Base-by-base conservation (phyloP, 805 yeast genomes). In the Candida jianshihensis region DNA sequence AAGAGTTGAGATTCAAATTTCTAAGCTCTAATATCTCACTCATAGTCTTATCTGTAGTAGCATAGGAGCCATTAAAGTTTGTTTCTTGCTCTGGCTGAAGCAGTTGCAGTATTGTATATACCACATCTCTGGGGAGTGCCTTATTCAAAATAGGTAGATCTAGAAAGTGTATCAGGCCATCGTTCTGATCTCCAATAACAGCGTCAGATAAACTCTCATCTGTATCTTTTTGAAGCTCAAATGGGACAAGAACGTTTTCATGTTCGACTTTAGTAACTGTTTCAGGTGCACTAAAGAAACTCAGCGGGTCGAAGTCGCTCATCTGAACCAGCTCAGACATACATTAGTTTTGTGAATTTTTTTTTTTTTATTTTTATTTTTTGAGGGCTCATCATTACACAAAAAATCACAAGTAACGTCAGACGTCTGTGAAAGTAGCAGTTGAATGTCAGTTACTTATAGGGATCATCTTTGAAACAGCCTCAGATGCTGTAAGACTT, bases 91-190 rank as follows among this genome's bases (percentile, higher is more conserved):
- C 66, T 0, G 75, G 76, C 5, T 70, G 54, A 26, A 82, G 54
- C 3, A 81, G 57, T 30, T 61, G 54, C 4, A 83, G 54, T 1
- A 79, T 47, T 2, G 69, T 54, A 3, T 59, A 14, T 1, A 81
- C 47, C 0, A 72, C 75, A 1, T 42, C 50, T 6, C 53, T 53
- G 1, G 84, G 74, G 0, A 85, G 80, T 15, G 56, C 51, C 10
- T 46, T 48, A 6, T 59, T 57, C n/a, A 73, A 43, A 4, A 56
- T 47, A 0, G 92, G 90, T 3, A 82, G 56, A 48, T 83, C 90
- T 5, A 79, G 60, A 0, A 70, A 49, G 39, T 77, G 80, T 1
- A 79, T 44, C 0, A 70, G 68, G 2, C 42, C 49, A 19, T 47
- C 57, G 16, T 48, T 44, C 13, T 48, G 52, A 15, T 53, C 53